Conservation (phyloP, 2,329 filamentous ascomycete species). For the Byssoonygena ceratinophila region DNA sequence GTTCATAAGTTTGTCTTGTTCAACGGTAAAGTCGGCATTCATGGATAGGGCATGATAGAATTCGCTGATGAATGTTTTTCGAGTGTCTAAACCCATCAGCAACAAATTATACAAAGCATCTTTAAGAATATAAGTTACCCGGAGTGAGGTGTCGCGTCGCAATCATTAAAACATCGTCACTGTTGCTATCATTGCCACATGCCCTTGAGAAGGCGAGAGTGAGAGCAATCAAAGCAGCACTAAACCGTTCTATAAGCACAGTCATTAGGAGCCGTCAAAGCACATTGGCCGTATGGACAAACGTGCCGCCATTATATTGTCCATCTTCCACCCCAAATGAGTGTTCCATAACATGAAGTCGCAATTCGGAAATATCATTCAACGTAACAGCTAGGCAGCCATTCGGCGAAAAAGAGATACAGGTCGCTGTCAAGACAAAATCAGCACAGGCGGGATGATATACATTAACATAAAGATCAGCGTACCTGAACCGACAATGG, state of each 20-base stretch:
- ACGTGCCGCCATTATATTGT: constrained; percentile 31
- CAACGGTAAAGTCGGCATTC: constrained; percentile 71
- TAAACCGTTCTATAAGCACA: constrained; percentile 27
- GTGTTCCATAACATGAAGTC: constrained; percentile 33
- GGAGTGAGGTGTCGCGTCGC: constrained; percentile 45
- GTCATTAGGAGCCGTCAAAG: background rate
- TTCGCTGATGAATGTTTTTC: constrained; percentile 53
- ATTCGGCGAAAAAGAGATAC: constrained; percentile 37
- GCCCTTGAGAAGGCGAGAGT: constrained; percentile 44
- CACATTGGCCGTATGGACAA: background rate
- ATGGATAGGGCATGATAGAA: constrained; percentile 60
- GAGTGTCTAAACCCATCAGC: constrained; percentile 41
- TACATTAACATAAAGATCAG: background rate
- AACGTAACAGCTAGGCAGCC: constrained; percentile 32
- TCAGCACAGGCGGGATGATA: background rate
- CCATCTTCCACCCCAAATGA: constrained; percentile 30
- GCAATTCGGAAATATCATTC: constrained; percentile 31
- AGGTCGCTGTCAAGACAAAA: constrained; percentile 22
- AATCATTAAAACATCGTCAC: constrained; percentile 60
- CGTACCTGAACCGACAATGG: constrained; percentile 53
- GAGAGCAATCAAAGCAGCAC: constrained; percentile 52
- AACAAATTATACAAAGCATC: background rate
- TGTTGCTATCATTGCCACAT: constrained; percentile 42
- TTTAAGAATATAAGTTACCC: constrained; percentile 26
- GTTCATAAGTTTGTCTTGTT: constrained; percentile 62